Percentiles rank a stretch among this genome's conserved stretches.
These are phyloP conservation scores for Spathaspora girioi DNA, from an alignment of 805 yeast genomes.

Conservation along the genomic window DNA sequence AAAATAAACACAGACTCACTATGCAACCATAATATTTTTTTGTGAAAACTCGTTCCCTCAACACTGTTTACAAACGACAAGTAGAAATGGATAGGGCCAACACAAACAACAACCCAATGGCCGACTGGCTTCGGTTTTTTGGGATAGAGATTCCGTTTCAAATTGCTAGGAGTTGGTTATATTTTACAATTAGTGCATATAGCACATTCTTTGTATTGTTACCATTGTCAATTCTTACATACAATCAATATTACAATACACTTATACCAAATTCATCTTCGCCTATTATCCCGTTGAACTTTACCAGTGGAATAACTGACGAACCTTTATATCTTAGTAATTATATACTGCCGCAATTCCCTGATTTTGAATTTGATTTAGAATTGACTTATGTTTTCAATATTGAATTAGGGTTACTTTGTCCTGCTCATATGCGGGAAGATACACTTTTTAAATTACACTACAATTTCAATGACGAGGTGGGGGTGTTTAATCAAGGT, in stretches of 20 bases:
- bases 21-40: too few relatives aligned
- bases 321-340: background rate
- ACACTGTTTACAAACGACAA: too few relatives aligned
- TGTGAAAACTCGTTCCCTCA: too few relatives aligned
- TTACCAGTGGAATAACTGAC: background rate
- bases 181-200: slow-evolving; percentile 14
- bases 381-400: slow-evolving; percentile 2
- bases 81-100: background rate
- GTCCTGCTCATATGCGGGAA: slow-evolving; percentile 2
- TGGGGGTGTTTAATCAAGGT: slow-evolving; percentile 5
- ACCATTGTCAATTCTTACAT: slow-evolving; percentile 34
- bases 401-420: slow-evolving; percentile 5
- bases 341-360: background rate
- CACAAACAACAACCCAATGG: background rate
- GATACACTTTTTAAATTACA: slow-evolving; percentile 3
- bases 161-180: slow-evolving; percentile 22
- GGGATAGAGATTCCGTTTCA: slow-evolving; percentile 15
- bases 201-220: slow-evolving; percentile 26
- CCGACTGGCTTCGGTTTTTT: background rate
- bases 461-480: slow-evolving; percentile 5
- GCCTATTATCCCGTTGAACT: slow-evolving; percentile 7
- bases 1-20: background rate
- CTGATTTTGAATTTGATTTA: slow-evolving; percentile 7
- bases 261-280: slow-evolving; percentile 24
- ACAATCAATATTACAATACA: slow-evolving; percentile 29